Evolutionary conservation across 106 monocot species (phyloP).

Genomic region (Acorus gramineus): DNA sequence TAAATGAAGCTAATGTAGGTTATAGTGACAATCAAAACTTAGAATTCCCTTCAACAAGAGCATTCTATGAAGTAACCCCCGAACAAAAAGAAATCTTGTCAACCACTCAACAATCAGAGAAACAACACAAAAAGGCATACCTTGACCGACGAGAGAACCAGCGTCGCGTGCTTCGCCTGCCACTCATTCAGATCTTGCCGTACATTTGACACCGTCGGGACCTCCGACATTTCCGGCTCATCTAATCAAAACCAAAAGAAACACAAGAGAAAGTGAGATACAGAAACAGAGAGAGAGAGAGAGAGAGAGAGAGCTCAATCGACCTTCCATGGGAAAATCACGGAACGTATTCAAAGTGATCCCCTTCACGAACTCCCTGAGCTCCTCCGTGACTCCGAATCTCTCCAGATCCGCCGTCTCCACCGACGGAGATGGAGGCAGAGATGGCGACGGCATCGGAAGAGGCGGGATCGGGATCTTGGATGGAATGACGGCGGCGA

Average conservation of each 20-base stretch:
- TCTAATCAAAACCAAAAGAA: conserved; percentile 10
- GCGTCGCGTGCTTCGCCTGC: conserved; percentile 75
- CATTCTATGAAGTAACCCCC: not conserved
- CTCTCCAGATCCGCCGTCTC: conserved; percentile 45
- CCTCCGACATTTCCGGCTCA: conserved; percentile 3
- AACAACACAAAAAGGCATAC: conserved; percentile 12
- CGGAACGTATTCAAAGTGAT: conserved; percentile 75
- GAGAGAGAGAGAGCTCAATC: not conserved
- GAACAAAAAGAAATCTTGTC: not conserved
- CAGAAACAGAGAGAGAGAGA: not conserved
- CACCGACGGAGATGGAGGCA: too few species aligned
- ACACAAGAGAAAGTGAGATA: not conserved
- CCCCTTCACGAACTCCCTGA: conserved; percentile 41
- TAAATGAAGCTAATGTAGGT: too few species aligned
- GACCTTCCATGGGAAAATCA: conserved; percentile 40
- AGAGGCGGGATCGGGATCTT: conserved; percentile 38
- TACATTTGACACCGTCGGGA: conserved; percentile 8
- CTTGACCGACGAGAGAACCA: conserved; percentile 60
- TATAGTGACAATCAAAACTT: too few species aligned
- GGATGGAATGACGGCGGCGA: too few species aligned
- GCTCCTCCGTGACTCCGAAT: conserved; percentile 62
- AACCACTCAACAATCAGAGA: not conserved
- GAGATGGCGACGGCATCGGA: not conserved
- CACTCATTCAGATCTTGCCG: conserved; percentile 70
- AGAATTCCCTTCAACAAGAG: too few species aligned